phyloP scores from a whole-genome alignment of 495 filamentous ascomycete species.

The Zalerion maritima region DNA sequence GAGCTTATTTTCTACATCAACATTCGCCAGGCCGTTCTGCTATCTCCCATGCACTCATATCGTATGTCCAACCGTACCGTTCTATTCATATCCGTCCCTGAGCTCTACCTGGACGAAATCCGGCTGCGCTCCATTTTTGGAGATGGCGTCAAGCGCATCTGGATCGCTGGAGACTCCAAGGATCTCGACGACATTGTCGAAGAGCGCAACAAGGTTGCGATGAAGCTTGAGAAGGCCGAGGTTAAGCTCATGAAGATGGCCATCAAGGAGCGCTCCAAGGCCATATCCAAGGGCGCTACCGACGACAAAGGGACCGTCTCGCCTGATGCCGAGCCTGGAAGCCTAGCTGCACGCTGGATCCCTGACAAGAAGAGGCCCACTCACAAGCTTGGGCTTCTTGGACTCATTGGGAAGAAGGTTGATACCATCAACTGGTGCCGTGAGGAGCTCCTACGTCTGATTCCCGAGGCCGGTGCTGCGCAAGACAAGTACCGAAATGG shows the following conservation, averaged over 20 bases:
- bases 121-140: constrained; percentile 72
- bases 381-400: constrained; percentile 61
- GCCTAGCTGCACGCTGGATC: constrained; percentile 66
- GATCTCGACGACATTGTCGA: constrained; percentile 75
- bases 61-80: constrained; percentile 91
- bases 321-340: constrained; percentile 51
- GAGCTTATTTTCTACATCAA: constrained; percentile 94
- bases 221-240: constrained; percentile 80
- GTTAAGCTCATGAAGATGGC: constrained; percentile 74
- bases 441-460: constrained; percentile 62
- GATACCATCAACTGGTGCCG: constrained; percentile 92
- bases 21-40: constrained; percentile 82
- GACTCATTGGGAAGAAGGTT: constrained; percentile 78
- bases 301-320: constrained; percentile 32
- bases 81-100: constrained; percentile 76
- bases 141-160: constrained; percentile 64
- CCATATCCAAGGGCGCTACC: constrained; percentile 50
- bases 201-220: constrained; percentile 67
- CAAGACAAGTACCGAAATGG: constrained; percentile 62
- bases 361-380: constrained; percentile 70
- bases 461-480: constrained; percentile 60
- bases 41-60: constrained; percentile 74
- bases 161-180: constrained; percentile 68
- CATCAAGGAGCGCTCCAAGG: constrained; percentile 61
- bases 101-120: constrained; percentile 53